Evolutionary conservation across 495 filamentous ascomycete species (phyloP), one percentile per base, ranked within the genome.

Genomic region (Saxispiralis lemnorum): DNA sequence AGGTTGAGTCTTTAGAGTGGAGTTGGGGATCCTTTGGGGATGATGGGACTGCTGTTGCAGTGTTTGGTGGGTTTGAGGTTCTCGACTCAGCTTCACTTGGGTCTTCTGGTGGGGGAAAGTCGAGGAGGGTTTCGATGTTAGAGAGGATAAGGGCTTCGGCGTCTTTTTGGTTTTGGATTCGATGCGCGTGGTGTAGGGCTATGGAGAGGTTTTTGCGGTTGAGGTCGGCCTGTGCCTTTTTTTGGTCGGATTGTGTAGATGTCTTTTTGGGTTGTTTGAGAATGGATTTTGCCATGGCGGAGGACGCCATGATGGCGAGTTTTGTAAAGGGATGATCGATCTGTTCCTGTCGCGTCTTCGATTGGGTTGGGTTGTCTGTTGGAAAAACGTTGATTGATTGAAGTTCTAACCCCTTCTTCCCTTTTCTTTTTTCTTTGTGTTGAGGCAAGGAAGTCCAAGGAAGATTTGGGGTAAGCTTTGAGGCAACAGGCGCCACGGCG

Each of bases 151-250:
- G 62, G 14, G 69, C 59, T 56, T 93, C 80, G 46, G 81, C 64
- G 17, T 78, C 71, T 52, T 83, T 87, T 39, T 76, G 79, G 40
- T 76, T 63, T 52, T 93, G 79, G 43, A 95, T 78, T 21, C 78
- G 66, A 45, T 73, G 69, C 11, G 88, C 85, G 63, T 93, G 85
- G 47, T 81, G 71, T 36, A 93, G 61, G 12, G 85, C 87, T 34
- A 76, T 69, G 20, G 71, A 66, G 15, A 70, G 59, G 51, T 76
- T 68, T 36, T 72, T 75, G 14, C 62, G 59, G 48, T 66, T 63
- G 42, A 49, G 61, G 51, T 61, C 45, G 15, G 45, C 41, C 38
- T 48, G 39, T 3, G 48, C 39, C 34, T 44, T 41, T 17, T 44
- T 21, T 12, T 43, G 39, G 28, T 39, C 39, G 5, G 38, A 17